phyloP scores from a whole-genome alignment of 208 protist genomes.

The Leishmania mexicana region DNA sequence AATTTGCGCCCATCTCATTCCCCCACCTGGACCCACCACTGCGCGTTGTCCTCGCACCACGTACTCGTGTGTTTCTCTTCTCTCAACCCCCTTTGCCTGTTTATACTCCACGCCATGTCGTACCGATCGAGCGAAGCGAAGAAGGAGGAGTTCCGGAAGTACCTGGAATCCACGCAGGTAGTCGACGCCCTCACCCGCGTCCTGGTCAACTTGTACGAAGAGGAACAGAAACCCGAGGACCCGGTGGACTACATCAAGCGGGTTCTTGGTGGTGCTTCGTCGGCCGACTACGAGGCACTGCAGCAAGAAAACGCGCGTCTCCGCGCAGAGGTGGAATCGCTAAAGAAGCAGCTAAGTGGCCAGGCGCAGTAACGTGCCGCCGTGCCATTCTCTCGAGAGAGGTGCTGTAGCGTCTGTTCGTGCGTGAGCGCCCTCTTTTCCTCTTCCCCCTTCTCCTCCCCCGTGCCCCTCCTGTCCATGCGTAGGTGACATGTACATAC shows the following conservation, averaged over 20 bases:
- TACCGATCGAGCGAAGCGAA: constrained; percentile 93
- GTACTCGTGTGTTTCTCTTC: not conserved
- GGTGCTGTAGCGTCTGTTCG: not conserved
- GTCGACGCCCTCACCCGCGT: constrained; percentile 93
- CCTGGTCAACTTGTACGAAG: constrained; percentile 93
- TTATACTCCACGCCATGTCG: constrained; percentile 54
- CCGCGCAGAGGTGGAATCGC: constrained; percentile 77
- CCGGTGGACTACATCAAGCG: constrained; percentile 94
- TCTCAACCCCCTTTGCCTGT: not conserved
- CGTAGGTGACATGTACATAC: constrained; percentile 12
- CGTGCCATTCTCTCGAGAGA: not conserved
- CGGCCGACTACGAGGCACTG: constrained; percentile 85
- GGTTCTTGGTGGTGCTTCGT: constrained; percentile 89
- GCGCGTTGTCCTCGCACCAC: not conserved
- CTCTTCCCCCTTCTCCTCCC: not conserved
- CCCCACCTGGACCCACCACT: too few species aligned
- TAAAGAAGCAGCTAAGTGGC: constrained; percentile 79
- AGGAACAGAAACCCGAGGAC: constrained; percentile 92
- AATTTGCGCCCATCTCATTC: not conserved
- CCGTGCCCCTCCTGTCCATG: not conserved
- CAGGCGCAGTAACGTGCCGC: constrained; percentile 16
- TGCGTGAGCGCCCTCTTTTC: not conserved
- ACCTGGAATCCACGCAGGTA: constrained; percentile 92
- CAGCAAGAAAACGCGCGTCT: constrained; percentile 87
- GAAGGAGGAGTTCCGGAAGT: constrained; percentile 96